Percentiles rank a stretch among this genome's conserved stretches.
These are phyloP conservation scores for Aspergillus pseudotamarii DNA, from an alignment of 2,329 filamentous ascomycete genomes.

Conservation along the genomic window DNA sequence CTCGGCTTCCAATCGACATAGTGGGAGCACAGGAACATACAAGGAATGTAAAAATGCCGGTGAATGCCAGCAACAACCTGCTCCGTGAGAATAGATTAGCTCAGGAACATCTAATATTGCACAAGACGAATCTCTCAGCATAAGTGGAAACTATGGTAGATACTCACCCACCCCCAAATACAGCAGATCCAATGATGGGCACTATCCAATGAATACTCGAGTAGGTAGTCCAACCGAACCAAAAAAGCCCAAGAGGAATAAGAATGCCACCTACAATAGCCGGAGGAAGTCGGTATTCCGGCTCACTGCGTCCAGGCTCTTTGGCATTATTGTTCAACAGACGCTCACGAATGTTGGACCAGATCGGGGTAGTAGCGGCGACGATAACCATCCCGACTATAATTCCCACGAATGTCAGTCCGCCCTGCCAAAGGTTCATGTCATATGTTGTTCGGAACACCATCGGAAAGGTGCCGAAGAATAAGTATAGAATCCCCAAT, in stretches of 20 bases:
- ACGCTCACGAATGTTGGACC: not conserved
- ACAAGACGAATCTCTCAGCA: not conserved
- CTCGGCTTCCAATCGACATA: not conserved
- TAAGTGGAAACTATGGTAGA: not conserved
- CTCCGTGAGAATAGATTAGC: not conserved
- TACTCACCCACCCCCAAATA: not conserved
- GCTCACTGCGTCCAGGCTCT: not conserved
- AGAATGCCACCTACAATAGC: not conserved
- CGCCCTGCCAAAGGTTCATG: conserved; percentile 75
- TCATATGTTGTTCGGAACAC: conserved; percentile 72
- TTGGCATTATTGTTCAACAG: not conserved
- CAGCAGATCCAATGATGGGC: not conserved
- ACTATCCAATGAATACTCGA: not conserved
- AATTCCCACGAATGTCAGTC: conserved; percentile 67
- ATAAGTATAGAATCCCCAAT: conserved; percentile 80
- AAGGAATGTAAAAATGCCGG: not conserved
- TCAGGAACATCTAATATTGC: not conserved
- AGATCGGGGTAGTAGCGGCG: conserved; percentile 32
- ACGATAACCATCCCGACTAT: conserved; percentile 44
- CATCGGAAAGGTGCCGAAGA: conserved; percentile 81
- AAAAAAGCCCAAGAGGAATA: not conserved
- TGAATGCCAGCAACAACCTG: not conserved
- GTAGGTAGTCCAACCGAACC: not conserved
- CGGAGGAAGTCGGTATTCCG: not conserved
- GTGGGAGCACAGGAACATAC: not conserved